Conservation (phyloP, 345 rosid genomes). For the Populus euphratica region DNA sequence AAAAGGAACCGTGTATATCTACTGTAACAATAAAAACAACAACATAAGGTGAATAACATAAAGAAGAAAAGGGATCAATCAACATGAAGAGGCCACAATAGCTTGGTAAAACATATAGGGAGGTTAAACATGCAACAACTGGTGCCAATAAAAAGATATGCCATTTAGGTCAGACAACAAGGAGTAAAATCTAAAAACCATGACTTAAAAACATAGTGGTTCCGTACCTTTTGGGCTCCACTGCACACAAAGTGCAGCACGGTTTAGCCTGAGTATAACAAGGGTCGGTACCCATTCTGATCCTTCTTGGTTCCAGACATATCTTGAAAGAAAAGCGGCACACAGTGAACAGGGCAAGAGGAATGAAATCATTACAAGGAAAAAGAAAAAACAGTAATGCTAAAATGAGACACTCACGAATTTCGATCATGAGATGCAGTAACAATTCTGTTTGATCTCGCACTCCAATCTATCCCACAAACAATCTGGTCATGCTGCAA, state of each 20-base stretch:
- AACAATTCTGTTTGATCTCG: constrained; percentile 73
- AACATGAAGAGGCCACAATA: neutral
- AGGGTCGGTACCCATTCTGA: constrained; percentile 91
- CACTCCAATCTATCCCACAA: constrained; percentile 96
- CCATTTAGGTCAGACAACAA: constrained; percentile 1
- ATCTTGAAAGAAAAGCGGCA: constrained; percentile 42
- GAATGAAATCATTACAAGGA: neutral
- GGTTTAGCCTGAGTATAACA: constrained; percentile 94
- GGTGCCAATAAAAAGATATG: neutral
- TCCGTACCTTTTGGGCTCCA: constrained; percentile 92
- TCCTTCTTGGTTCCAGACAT: constrained; percentile 91
- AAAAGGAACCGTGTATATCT: too few species aligned
- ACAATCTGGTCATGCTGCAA: constrained; percentile 94
- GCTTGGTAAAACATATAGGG: neutral
- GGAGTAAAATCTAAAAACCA: neutral
- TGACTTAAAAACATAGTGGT: neutral
- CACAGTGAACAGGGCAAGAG: constrained; percentile 12
- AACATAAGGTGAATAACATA: too few species aligned
- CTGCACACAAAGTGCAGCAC: constrained; percentile 92
- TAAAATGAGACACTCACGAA: constrained; percentile 61
- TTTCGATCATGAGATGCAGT: constrained; percentile 92
- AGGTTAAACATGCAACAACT: neutral
- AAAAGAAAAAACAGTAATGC: neutral
- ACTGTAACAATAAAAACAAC: too few species aligned
- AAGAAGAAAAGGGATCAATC: neutral